Percentiles rank a stretch among this genome's conserved stretches.
These are phyloP conservation scores for Hortiboletus rubellus DNA, from an alignment of 1,284 basidiomycete genomes.

Conservation along the genomic window DNA sequence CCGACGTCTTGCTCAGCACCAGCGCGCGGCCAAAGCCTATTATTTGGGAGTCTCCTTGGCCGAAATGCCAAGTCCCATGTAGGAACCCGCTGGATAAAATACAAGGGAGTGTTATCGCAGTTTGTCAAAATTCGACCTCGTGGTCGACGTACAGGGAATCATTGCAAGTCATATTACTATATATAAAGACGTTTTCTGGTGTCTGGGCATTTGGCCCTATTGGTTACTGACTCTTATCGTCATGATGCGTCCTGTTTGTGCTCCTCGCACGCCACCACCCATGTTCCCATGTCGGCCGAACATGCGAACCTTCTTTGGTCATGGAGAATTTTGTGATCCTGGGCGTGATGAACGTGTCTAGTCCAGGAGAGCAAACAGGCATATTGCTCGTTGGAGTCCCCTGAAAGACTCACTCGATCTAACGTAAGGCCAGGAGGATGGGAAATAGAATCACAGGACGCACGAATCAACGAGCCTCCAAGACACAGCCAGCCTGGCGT, in stretches of 20 bases:
- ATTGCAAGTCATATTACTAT: too few species aligned
- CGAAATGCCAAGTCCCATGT: background rate
- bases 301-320: background rate
- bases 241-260: background rate
- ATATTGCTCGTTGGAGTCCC: background rate
- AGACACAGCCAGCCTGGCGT: background rate
- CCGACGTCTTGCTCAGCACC: too few species aligned
- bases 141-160: too few species aligned
- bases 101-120: background rate
- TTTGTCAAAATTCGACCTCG: background rate
- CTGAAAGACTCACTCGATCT: background rate
- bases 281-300: slow-evolving; percentile 8
- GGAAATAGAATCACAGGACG: background rate
- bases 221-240: background rate
- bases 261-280: slow-evolving; percentile 1
- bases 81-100: background rate
- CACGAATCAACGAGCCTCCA: background rate
- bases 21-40: background rate
- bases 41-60: background rate
- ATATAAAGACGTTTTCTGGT: too few species aligned
- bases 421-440: background rate
- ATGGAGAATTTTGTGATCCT: background rate
- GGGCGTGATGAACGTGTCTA: background rate
- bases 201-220: slow-evolving; percentile 1
- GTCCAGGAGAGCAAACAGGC: background rate